Evolutionary conservation across 148 eudicot genomes (phyloP).

Genomic region (Talinum fruticosum): DNA sequence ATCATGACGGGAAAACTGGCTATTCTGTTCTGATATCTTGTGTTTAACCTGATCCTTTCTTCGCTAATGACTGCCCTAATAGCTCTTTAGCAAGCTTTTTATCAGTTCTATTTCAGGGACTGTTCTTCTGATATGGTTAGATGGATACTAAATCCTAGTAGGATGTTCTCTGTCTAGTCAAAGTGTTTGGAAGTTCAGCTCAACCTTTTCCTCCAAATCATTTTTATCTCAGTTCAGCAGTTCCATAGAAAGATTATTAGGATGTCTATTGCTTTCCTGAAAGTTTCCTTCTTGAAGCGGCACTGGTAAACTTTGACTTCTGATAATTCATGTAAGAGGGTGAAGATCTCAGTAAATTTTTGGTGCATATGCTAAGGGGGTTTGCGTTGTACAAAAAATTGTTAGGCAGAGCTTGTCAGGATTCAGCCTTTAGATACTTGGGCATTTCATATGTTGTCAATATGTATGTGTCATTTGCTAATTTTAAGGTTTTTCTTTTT

Average conservation of each 20-base stretch:
- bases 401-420: not conserved
- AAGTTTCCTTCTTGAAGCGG: not conserved
- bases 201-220: not conserved
- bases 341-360: not conserved
- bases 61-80: no score
- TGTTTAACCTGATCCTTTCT: no score
- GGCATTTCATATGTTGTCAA: not conserved
- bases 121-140: not conserved
- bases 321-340: not conserved
- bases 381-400: not conserved
- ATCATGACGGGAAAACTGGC: no score
- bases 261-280: not conserved
- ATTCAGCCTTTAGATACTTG: not conserved
- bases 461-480: not conserved
- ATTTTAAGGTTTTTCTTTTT: no score
- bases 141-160: not conserved
- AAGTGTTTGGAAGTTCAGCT: not conserved
- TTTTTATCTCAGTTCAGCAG: not conserved
- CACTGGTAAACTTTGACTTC: not conserved
- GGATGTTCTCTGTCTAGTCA: not conserved
- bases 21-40: no score
- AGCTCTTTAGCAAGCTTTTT: not conserved
- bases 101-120: not conserved
- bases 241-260: not conserved
- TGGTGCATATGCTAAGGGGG: not conserved